phyloP scores from a whole-genome alignment of 306 rosid genomes.

The Urtica urens region DNA sequence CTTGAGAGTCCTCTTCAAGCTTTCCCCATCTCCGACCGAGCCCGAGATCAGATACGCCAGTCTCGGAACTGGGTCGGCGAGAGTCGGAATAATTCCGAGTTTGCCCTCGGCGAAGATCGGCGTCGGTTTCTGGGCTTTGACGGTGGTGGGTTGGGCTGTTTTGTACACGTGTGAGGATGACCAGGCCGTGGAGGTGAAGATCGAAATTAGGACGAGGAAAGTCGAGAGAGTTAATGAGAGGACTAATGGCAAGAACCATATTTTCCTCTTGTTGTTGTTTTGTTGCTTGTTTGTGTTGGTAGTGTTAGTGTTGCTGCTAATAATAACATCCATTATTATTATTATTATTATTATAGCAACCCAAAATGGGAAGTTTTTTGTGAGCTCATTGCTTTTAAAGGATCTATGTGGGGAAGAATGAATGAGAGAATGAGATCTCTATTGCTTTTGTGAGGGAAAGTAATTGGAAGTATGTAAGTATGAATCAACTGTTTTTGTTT shows the following conservation, averaged over 20 bases:
- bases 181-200: slow-evolving; percentile 21
- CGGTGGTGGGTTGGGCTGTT: slow-evolving; percentile 15
- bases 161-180: slow-evolving; percentile 11
- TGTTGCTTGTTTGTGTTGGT: slow-evolving; percentile 28
- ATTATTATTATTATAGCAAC: no score
- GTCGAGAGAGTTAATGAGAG: slow-evolving; percentile 27
- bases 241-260: slow-evolving; percentile 35
- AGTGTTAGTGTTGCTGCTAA: no score
- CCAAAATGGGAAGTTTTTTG: no score
- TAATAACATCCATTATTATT: no score
- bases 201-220: slow-evolving; percentile 22
- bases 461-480: no score
- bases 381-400: no score
- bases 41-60: slow-evolving; percentile 72
- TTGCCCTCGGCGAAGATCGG: slow-evolving; percentile 54
- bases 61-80: slow-evolving; percentile 35
- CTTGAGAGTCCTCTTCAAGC: slow-evolving; percentile 58
- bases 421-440: no score
- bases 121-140: neutral
- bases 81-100: slow-evolving; percentile 17
- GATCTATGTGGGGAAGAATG: no score
- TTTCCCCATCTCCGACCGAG: slow-evolving; percentile 53
- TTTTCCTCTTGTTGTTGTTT: slow-evolving; percentile 23
- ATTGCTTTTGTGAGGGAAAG: no score
- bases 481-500: no score